Evolutionary conservation across 106 monocot species (phyloP).

Genomic region (Triglochin maritima): DNA sequence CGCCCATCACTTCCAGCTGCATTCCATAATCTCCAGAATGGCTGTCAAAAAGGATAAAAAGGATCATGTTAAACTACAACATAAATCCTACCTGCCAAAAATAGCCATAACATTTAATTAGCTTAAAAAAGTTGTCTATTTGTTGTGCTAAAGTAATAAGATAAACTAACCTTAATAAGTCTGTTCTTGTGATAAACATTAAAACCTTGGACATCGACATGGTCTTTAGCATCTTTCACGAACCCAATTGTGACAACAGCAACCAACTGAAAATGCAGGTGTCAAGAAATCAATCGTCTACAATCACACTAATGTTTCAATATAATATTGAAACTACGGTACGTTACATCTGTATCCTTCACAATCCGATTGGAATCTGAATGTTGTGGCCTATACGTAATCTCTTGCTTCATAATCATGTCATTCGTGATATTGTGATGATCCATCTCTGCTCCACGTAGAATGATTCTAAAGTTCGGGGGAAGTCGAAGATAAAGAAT

Average conservation of each 20-base stretch:
- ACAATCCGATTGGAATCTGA: conserved; percentile 12
- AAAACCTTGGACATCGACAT: conserved; percentile 96
- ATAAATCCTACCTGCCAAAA: too few relatives aligned
- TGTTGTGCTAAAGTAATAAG: not conserved
- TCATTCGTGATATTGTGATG: conserved; percentile 85
- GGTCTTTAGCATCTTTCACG: conserved; percentile 97
- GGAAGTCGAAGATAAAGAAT: conserved; percentile 93
- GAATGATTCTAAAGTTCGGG: conserved; percentile 53
- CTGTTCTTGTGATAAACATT: conserved; percentile 97
- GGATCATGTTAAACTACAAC: not conserved
- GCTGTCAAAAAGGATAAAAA: conserved; percentile 26
- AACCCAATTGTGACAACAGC: conserved; percentile 90
- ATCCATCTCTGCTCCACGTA: conserved; percentile 75
- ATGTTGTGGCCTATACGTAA: conserved; percentile 54
- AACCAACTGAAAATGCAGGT: conserved; percentile 33
- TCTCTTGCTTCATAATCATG: conserved; percentile 76
- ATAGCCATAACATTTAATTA: too few relatives aligned
- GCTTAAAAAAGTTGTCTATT: not conserved
- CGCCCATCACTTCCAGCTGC: conserved; percentile 96
- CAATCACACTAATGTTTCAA: too few relatives aligned
- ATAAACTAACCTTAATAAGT: conserved; percentile 69
- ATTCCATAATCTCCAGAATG: conserved; percentile 98
- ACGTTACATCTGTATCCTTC: conserved; percentile 27
- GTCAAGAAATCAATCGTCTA: too few relatives aligned
- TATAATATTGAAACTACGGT: not conserved